These are phyloP conservation scores for Sporothrix variecibatus DNA, from an alignment of 2,329 filamentous ascomycete genomes.

Conservation along the genomic window DNA sequence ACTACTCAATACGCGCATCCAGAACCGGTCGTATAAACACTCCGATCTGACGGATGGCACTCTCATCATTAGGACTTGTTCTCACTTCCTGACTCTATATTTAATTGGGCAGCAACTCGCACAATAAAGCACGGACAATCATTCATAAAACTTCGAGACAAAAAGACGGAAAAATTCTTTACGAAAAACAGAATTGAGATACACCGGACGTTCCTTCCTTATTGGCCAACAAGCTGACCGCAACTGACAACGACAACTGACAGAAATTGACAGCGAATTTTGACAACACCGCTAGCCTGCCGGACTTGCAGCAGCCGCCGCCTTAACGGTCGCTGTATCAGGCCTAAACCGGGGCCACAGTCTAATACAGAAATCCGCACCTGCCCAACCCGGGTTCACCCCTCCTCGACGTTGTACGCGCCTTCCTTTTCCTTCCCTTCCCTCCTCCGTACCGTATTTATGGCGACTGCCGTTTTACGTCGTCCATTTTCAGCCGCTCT, in stretches of 20 bases:
- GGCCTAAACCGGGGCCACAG: not conserved
- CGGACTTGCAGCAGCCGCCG: not conserved
- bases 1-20: not conserved
- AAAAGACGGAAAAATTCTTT: not conserved
- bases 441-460: not conserved
- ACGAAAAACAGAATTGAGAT: not conserved
- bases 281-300: not conserved
- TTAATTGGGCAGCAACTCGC: not conserved
- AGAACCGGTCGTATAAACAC: not conserved
- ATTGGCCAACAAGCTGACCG: not conserved
- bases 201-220: not conserved
- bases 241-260: not conserved
- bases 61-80: not conserved
- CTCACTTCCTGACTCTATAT: not conserved
- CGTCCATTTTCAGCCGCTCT: slow-evolving; percentile 5
- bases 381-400: not conserved
- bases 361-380: no score
- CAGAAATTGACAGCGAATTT: not conserved
- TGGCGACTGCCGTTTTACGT: slow-evolving; percentile 12
- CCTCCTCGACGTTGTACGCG: not conserved
- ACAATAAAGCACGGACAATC: no score
- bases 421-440: not conserved
- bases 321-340: not conserved
- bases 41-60: not conserved
- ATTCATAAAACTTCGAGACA: no score